Evolutionary conservation across 2,329 filamentous ascomycete species (phyloP).

Genomic region (Pseudocercospora pini-densiflorae): DNA sequence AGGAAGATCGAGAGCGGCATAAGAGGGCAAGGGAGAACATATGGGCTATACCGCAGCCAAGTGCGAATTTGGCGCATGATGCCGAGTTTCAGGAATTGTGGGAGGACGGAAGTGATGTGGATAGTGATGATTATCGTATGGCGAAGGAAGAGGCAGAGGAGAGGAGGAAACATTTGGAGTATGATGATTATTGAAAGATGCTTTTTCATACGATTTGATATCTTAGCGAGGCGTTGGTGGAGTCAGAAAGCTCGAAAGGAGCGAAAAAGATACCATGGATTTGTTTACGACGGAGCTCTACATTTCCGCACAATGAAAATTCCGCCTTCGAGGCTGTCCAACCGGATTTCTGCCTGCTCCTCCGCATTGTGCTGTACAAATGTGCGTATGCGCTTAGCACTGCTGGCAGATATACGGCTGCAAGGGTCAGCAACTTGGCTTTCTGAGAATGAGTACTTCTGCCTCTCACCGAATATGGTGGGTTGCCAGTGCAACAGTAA

Average conservation of each 20-base stretch:
- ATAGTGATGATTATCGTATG: constrained; percentile 81
- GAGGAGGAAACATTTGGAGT: constrained; percentile 53
- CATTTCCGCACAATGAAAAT: not conserved
- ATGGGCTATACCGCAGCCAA: constrained; percentile 70
- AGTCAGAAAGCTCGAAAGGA: not conserved
- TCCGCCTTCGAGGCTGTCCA: not conserved
- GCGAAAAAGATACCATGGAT: not conserved
- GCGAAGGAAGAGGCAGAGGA: constrained; percentile 74
- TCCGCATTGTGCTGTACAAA: too few relatives aligned
- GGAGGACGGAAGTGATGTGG: constrained; percentile 85
- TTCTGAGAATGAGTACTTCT: too few relatives aligned
- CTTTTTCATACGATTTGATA: not conserved
- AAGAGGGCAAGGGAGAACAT: constrained; percentile 90
- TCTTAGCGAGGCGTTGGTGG: constrained; percentile 7
- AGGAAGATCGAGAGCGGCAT: constrained; percentile 94
- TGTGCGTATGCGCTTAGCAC: too few relatives aligned
- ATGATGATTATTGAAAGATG: constrained; percentile 37
- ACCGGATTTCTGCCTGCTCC: too few relatives aligned
- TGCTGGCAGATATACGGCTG: too few relatives aligned
- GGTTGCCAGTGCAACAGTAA: too few relatives aligned
- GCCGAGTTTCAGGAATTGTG: constrained; percentile 81
- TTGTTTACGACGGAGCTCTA: not conserved
- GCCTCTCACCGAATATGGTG: too few relatives aligned
- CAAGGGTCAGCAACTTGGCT: too few relatives aligned
- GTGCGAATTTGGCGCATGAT: constrained; percentile 58